These are phyloP conservation scores for Cetraspora pellucida DNA, from an alignment of 192 early-diverging fungal species.

Conservation along the genomic window DNA sequence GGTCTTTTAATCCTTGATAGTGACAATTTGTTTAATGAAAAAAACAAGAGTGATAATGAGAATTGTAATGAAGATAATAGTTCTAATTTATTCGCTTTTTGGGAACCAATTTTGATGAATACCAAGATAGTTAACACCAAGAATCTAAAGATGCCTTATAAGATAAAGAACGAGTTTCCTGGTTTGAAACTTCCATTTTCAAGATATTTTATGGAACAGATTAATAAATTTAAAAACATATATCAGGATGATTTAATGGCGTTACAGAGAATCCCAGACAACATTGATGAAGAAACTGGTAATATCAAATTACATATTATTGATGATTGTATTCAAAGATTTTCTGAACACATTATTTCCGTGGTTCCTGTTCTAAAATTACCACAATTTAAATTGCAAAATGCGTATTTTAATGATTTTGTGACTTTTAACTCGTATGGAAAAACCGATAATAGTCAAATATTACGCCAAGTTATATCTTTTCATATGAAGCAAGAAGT, in stretches of 20 bases:
- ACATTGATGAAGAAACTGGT: conserved; percentile 6
- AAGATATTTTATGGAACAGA: conserved; percentile 7
- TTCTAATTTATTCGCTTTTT: conserved; percentile 8
- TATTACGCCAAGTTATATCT: not conserved
- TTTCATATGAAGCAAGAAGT: not conserved
- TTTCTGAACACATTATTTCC: not conserved
- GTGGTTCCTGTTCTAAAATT: not conserved
- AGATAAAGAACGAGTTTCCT: not conserved
- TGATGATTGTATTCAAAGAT: not conserved
- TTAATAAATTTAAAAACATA: conserved; percentile 11
- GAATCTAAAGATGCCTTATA: not conserved
- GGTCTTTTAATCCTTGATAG: not conserved
- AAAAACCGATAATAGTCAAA: not conserved
- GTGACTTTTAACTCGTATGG: not conserved
- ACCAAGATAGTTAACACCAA: conserved; percentile 22
- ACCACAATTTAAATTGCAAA: not conserved
- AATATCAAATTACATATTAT: not conserved
- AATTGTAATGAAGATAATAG: not conserved
- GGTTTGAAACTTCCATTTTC: conserved; percentile 23
- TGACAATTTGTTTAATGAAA: too few relatives aligned
- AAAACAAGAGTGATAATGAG: not conserved
- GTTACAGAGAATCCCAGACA: not conserved
- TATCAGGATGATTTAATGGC: not conserved
- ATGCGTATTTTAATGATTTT: not conserved
- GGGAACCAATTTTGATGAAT: conserved; percentile 15